Percentiles rank a stretch among this genome's conserved stretches.
Conservation (phyloP, 1,284 basidiomycete genomes). For the Ganoderma lingzhi region DNA sequence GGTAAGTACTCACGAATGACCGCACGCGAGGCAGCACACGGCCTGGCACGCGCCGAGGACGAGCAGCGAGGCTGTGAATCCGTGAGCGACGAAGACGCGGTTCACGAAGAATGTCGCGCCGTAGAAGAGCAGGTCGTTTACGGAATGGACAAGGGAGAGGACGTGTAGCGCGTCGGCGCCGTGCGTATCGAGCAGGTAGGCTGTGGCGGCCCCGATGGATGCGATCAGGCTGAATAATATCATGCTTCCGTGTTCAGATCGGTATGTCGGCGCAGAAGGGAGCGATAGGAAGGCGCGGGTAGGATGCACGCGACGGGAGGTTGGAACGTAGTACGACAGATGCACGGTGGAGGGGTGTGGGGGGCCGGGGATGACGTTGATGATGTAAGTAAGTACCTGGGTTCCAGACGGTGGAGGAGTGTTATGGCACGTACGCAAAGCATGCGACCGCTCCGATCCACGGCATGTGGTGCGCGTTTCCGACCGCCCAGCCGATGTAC, state of each 20-base stretch:
- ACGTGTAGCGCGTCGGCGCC: slow-evolving; percentile 50
- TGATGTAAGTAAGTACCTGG: not conserved
- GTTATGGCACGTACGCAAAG: slow-evolving; percentile 42
- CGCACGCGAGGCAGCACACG: slow-evolving; percentile 48
- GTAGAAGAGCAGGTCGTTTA: slow-evolving; percentile 54
- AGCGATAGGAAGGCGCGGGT: no score
- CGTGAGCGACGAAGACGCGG: slow-evolving; percentile 47
- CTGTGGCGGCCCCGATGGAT: slow-evolving; percentile 49
- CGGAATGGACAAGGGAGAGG: slow-evolving; percentile 52
- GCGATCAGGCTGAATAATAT: slow-evolving; percentile 51
- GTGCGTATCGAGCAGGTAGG: slow-evolving; percentile 54
- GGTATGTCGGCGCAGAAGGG: no score
- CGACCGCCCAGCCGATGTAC: slow-evolving; percentile 55
- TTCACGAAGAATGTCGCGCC: slow-evolving; percentile 55
- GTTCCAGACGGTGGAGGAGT: not conserved
- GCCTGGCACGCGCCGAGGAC: slow-evolving; percentile 51
- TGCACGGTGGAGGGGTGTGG: no score
- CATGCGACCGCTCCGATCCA: slow-evolving; percentile 55
- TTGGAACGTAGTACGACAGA: no score
- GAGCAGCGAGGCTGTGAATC: slow-evolving; percentile 47
- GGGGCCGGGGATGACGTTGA: no score
- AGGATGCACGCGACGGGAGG: no score
- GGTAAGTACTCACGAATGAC: slow-evolving; percentile 46
- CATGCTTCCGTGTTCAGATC: slow-evolving; percentile 27
- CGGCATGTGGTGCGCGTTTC: slow-evolving; percentile 50